Base-by-base conservation (phyloP, 805 yeast species). In the Priceomyces haplophilus region DNA sequence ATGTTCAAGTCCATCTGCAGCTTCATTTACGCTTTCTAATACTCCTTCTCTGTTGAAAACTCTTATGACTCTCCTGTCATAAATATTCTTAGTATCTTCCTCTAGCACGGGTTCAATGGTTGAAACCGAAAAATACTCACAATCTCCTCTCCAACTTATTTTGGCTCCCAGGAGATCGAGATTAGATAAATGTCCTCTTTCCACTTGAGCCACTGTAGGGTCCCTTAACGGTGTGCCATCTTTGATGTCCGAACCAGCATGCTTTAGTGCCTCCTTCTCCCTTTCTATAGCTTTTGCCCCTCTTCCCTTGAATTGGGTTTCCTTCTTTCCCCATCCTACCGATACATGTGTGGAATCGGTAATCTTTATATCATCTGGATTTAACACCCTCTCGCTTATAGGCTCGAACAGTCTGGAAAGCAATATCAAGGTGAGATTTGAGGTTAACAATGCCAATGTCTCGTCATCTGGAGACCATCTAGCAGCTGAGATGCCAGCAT, bases 321-420 rank as follows among this genome's bases (percentile, higher is more conserved):
- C 98, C 52, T 84, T 83, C 48, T 85, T 86, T 57, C 99, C 99
- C 99, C 99, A 93, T 19, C 99, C 99, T 34, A 93, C 97, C 20
- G 91, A 83, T 29, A 93, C 97, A 58, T 93, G 96, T 51, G 82
- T 83, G 1, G 89, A 82, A 24, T 73, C 68, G 38, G 79, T 65
- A 32, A 69, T 64, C 32, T 62, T 58, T 37, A 90, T 71, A 59
- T 93, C 99, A 7, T 73, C 75, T 0, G 76, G 67, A 36, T 73
- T 62, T 46, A 89, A 62, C 23, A 64, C 61, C 43, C 72, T 73
- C 55, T 91, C 97, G 8, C 79, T 67, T 18, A 91, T 73, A 1
- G 90, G 87, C 50, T 91, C 97, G 49, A 89, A 85, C 34, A 76
- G 67, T 49, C 95, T 75, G 30, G 90, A 83, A 41, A 93, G 71